Percentiles rank a stretch among this genome's conserved stretches.
Conservation (phyloP, 768 basidiomycete genomes). For the Gautieria morchelliformis region DNA sequence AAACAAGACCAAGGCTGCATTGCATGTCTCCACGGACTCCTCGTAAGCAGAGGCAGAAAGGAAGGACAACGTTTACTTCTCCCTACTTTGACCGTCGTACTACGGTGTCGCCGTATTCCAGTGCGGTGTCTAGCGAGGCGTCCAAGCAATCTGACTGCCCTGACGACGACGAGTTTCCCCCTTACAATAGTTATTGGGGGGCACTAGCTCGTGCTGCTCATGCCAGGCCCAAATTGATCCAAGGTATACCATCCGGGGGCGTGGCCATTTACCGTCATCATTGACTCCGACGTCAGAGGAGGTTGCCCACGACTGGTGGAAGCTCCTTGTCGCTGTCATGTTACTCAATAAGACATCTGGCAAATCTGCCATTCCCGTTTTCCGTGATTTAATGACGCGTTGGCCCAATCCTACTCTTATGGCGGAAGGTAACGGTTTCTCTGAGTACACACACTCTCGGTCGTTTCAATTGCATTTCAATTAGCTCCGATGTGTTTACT, state of each 20-base stretch:
- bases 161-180: background rate
- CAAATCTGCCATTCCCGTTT: constrained; percentile 53
- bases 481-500: constrained; percentile 38
- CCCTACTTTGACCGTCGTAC: no score
- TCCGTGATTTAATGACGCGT: constrained; percentile 42
- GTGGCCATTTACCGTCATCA: background rate
- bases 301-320: constrained; percentile 55
- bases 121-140: background rate
- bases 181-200: background rate
- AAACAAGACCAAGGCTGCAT: background rate
- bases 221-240: background rate
- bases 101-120: background rate
- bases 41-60: no score
- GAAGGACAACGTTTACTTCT: no score
- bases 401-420: constrained; percentile 54
- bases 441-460: background rate
- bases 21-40: no score
- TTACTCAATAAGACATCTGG: constrained; percentile 66
- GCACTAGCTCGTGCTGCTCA: background rate
- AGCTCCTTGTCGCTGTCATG: constrained; percentile 54
- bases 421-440: constrained; percentile 36
- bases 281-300: constrained; percentile 28
- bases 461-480: background rate
- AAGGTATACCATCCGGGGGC: background rate
- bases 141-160: background rate